These are phyloP conservation scores for Podaxis mareebaensis DNA, from an alignment of 768 basidiomycete genomes.

Conservation along the genomic window DNA sequence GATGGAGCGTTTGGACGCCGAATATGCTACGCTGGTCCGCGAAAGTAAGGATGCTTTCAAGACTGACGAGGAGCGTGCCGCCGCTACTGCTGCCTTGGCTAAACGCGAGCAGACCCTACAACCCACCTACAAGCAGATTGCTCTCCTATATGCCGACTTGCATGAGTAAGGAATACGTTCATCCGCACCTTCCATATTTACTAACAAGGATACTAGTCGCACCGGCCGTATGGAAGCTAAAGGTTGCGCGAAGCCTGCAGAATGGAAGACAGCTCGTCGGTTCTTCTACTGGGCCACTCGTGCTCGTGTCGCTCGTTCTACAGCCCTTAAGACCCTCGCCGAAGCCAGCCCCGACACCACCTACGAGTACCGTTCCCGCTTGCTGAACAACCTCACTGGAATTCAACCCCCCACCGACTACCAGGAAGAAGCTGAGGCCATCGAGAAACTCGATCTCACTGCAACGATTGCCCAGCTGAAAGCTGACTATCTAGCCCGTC, in stretches of 20 bases:
- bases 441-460: slow-evolving; percentile 73
- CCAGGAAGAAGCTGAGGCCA: slow-evolving; percentile 57
- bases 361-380: slow-evolving; percentile 61
- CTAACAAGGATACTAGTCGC: slow-evolving; percentile 52
- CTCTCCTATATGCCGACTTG: slow-evolving; percentile 92
- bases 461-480: slow-evolving; percentile 64
- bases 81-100: slow-evolving; percentile 66
- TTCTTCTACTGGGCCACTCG: slow-evolving; percentile 95
- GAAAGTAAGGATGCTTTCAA: slow-evolving; percentile 76
- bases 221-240: slow-evolving; percentile 97
- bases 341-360: slow-evolving; percentile 73
- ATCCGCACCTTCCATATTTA: background rate
- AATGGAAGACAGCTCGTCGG: slow-evolving; percentile 88
- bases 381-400: slow-evolving; percentile 64
- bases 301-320: slow-evolving; percentile 72
- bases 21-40: slow-evolving; percentile 78
- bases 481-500: slow-evolving; percentile 66
- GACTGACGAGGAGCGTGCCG: slow-evolving; percentile 71
- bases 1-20: slow-evolving; percentile 92
- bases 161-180: slow-evolving; percentile 71
- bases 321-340: slow-evolving; percentile 60
- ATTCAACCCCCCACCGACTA: slow-evolving; percentile 54
- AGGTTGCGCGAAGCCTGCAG: slow-evolving; percentile 83
- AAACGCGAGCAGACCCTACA: slow-evolving; percentile 78
- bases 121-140: slow-evolving; percentile 93